Percentiles rank a stretch among this genome's conserved stretches.
These are phyloP conservation scores for Quercus engelmannii DNA, from an alignment of 306 rosid species.

Conservation along the genomic window DNA sequence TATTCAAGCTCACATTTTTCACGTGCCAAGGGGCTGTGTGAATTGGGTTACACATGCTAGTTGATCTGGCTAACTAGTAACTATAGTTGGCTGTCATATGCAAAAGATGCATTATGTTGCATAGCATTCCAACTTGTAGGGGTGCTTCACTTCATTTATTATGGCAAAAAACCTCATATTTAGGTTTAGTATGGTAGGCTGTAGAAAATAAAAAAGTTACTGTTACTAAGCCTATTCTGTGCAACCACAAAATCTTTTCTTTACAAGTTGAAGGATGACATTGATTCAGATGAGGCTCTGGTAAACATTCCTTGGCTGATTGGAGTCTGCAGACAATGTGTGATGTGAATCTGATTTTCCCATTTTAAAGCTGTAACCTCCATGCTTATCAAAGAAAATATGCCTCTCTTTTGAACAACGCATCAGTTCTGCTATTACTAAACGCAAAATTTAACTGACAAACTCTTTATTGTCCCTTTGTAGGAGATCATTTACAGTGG, in stretches of 20 bases:
- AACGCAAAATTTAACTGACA: slow-evolving; percentile 13
- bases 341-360: not conserved
- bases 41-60: not conserved
- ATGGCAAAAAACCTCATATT: not conserved
- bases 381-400: slow-evolving; percentile 4
- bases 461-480: slow-evolving; percentile 4
- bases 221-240: not conserved
- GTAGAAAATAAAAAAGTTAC: not conserved
- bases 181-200: no score
- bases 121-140: slow-evolving; percentile 4
- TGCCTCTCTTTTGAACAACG: not conserved
- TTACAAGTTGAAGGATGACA: not conserved
- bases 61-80: not conserved
- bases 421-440: slow-evolving; percentile 9
- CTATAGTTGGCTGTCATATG: not conserved
- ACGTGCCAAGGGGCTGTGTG: not conserved
- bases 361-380: slow-evolving; percentile 7
- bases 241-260: not conserved
- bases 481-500: slow-evolving; percentile 57
- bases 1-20: slow-evolving; percentile 16
- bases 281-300: not conserved
- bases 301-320: not conserved
- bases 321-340: not conserved
- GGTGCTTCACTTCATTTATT: not conserved
- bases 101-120: not conserved